These are phyloP conservation scores for Aspergillus puulaauensis DNA, from an alignment of 2,329 filamentous ascomycete genomes.

Conservation along the genomic window DNA sequence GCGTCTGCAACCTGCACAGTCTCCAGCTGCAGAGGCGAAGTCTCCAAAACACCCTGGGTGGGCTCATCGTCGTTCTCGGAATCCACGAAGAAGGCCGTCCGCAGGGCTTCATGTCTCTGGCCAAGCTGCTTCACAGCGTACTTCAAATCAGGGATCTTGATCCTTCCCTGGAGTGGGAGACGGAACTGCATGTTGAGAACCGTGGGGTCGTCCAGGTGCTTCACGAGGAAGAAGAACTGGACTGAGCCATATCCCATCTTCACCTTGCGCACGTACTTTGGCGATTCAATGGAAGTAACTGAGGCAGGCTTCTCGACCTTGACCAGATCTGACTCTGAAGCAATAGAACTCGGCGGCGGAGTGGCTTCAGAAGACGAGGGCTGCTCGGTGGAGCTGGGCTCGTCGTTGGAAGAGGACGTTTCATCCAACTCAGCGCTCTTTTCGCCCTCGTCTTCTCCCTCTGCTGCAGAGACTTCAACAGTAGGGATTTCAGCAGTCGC, in stretches of 20 bases:
- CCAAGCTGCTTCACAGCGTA: not conserved
- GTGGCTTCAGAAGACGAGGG: not conserved
- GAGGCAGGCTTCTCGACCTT: not conserved
- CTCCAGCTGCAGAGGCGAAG: conserved; percentile 27
- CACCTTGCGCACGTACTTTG: not conserved
- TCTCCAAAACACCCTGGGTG: conserved; percentile 18
- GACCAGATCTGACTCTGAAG: not conserved
- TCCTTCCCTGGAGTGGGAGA: not conserved
- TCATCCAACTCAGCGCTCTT: no score
- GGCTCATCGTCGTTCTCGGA: conserved; percentile 16
- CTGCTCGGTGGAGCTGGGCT: not conserved
- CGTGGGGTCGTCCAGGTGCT: not conserved
- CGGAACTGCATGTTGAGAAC: not conserved
- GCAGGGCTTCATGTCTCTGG: conserved; percentile 25
- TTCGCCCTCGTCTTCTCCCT: not conserved
- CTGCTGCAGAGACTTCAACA: not conserved
- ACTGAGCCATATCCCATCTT: not conserved
- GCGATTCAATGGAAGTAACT: not conserved
- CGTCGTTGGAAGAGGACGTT: not conserved
- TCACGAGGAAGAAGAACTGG: not conserved
- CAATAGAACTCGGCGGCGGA: not conserved
- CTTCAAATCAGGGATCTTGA: not conserved
- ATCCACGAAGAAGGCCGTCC: conserved; percentile 24
- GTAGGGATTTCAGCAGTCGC: not conserved
- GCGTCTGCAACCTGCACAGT: conserved; percentile 18